Evolutionary conservation across 257 asterid species (phyloP).

Genomic region (Linaria vulgaris): DNA sequence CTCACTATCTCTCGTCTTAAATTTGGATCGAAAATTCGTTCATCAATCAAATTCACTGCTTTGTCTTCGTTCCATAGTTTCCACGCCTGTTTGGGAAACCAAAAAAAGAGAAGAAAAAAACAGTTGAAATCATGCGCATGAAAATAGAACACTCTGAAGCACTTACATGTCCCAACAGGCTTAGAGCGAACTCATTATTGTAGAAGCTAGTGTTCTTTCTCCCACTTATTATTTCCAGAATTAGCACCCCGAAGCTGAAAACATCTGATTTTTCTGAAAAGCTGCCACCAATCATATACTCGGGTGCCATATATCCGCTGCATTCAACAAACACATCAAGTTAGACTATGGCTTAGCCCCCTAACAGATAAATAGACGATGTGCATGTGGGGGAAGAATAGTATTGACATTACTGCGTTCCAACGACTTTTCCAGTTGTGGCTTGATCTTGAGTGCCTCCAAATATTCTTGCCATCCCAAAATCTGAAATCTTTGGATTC

Average conservation of each 20-base stretch:
- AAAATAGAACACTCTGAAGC: background rate
- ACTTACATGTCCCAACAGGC: conserved; percentile 36
- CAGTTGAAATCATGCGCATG: too few species aligned
- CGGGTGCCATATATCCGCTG: conserved; percentile 51
- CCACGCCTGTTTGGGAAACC: conserved; percentile 26
- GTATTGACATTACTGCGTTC: conserved; percentile 38
- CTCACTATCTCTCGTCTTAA: conserved; percentile 12
- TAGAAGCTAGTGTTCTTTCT: conserved; percentile 28
- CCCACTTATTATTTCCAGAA: conserved; percentile 32
- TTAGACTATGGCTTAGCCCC: too few species aligned
- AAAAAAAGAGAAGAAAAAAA: too few species aligned
- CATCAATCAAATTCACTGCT: conserved; percentile 8
- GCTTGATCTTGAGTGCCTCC: conserved; percentile 30
- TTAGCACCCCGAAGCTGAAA: conserved; percentile 39
- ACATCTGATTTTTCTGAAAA: conserved; percentile 39
- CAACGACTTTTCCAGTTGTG: conserved; percentile 38
- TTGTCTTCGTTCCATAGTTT: conserved; percentile 29
- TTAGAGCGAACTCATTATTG: conserved; percentile 16
- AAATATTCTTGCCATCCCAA: conserved; percentile 40
- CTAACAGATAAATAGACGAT: too few species aligned
- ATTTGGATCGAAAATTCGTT: conserved; percentile 3
- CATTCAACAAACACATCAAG: background rate
- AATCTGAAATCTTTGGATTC: conserved; percentile 35
- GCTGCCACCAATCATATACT: conserved; percentile 37
- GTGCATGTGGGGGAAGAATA: too few species aligned